phyloP scores from a whole-genome alignment of 106 monocot species.

The Agapanthus africanus region DNA sequence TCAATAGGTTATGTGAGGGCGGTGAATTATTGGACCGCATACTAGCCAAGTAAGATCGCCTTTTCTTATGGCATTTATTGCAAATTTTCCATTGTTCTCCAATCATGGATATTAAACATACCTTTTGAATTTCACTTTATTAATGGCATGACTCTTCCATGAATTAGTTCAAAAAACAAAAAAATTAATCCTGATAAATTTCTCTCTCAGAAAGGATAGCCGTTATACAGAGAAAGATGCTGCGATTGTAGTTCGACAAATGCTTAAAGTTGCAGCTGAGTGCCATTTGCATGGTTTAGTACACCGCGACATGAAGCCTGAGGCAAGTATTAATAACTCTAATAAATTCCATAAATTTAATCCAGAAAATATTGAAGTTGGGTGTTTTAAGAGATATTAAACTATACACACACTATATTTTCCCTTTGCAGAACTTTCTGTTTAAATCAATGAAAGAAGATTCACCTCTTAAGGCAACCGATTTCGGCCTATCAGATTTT shows the following conservation, averaged over 20 bases:
- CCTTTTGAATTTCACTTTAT: no score
- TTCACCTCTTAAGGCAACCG: slow-evolving; percentile 80
- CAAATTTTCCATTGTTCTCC: background rate
- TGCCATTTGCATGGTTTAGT: slow-evolving; percentile 93
- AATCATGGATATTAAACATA: background rate
- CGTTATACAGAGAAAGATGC: slow-evolving; percentile 95
- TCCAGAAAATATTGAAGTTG: no score
- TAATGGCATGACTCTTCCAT: no score
- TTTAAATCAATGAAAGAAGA: slow-evolving; percentile 23
- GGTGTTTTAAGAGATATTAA: background rate
- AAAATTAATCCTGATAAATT: no score
- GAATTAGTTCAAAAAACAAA: no score
- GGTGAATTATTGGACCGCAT: slow-evolving; percentile 88
- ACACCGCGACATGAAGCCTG: slow-evolving; percentile 93
- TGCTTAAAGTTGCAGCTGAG: slow-evolving; percentile 91
- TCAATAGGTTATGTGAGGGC: slow-evolving; percentile 82
- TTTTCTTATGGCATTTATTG: background rate
- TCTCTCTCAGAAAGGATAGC: slow-evolving; percentile 78
- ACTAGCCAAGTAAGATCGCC: slow-evolving; percentile 65
- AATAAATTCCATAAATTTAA: no score
- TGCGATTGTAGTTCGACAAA: slow-evolving; percentile 74
- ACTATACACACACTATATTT: background rate
- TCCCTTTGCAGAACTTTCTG: background rate
- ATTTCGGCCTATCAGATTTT: slow-evolving; percentile 86
- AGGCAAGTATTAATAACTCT: slow-evolving; percentile 39